Evolutionary conservation across 2,329 filamentous ascomycete genomes (phyloP).

Genomic region (Talaromyces sp.): DNA sequence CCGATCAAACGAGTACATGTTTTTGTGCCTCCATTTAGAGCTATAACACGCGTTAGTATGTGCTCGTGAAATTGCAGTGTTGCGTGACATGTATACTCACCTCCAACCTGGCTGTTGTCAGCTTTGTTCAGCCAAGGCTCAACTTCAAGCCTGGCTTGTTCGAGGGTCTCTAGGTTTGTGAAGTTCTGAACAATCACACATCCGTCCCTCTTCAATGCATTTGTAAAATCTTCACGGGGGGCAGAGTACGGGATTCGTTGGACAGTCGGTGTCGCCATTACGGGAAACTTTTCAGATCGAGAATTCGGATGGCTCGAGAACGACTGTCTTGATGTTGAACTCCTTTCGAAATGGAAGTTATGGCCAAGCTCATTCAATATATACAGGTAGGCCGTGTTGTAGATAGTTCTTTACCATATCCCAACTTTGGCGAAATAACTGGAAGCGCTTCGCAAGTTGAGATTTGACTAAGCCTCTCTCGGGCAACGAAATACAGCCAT

Average conservation of each 20-base stretch:
- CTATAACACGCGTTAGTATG: slow-evolving; percentile 18
- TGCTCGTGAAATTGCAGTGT: neutral
- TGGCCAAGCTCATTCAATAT: no score
- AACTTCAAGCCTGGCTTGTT: slow-evolving; percentile 28
- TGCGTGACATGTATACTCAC: slow-evolving; percentile 1
- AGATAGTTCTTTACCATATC: no score
- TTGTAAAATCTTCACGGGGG: slow-evolving; percentile 25
- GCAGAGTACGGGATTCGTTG: slow-evolving; percentile 14
- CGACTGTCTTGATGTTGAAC: neutral
- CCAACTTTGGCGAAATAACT: neutral
- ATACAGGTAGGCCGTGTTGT: no score
- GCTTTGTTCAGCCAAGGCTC: slow-evolving; percentile 28
- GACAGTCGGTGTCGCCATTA: neutral
- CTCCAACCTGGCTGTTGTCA: slow-evolving; percentile 26
- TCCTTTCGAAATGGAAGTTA: no score
- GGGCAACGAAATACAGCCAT: neutral
- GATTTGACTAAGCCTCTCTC: neutral
- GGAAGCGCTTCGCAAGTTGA: neutral
- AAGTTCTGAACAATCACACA: slow-evolving; percentile 35
- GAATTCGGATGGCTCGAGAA: no score
- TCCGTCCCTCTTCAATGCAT: slow-evolving; percentile 33
- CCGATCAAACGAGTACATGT: slow-evolving; percentile 36
- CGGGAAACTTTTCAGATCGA: neutral
- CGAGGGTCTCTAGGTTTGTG: slow-evolving; percentile 26
- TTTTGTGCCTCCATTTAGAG: slow-evolving; percentile 34